Conservation (phyloP, 1,284 basidiomycete genomes). For the Malassezia pachydermatis region DNA sequence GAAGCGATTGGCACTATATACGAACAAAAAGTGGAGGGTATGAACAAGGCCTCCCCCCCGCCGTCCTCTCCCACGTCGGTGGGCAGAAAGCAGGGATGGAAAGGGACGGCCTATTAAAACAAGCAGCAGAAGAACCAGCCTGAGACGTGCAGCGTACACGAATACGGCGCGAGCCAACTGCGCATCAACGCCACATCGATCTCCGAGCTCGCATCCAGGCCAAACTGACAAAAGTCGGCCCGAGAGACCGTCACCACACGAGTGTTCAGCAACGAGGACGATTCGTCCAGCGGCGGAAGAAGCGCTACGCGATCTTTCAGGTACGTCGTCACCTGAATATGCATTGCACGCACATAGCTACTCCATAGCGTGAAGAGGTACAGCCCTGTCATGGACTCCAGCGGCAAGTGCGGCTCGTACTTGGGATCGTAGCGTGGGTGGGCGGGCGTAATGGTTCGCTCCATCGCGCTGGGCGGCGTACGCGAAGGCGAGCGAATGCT, state of each 20-base stretch:
- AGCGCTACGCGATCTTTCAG: conserved; percentile 2
- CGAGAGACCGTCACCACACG: neutral
- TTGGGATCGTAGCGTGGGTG: conserved; percentile 17
- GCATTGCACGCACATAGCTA: conserved; percentile 15
- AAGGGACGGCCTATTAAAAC: neutral
- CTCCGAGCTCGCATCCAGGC: neutral
- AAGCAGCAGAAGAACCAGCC: neutral
- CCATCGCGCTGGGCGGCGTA: neutral
- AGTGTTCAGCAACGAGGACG: neutral
- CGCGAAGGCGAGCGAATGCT: neutral
- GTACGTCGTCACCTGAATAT: conserved; percentile 13
- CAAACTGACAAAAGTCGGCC: neutral
- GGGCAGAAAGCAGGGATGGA: neutral
- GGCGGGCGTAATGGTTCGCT: conserved; percentile 10
- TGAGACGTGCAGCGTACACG: neutral
- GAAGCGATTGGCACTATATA: neutral
- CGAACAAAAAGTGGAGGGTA: neutral
- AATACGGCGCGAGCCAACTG: neutral
- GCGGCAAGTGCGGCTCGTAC: conserved; percentile 2
- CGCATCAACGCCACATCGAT: neutral
- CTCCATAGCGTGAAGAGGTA: conserved; percentile 20
- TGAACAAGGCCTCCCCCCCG: neutral
- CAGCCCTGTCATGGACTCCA: conserved; percentile 13
- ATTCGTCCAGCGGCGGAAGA: neutral
- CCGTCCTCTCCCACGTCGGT: neutral